phyloP scores from a whole-genome alignment of 2,329 filamentous ascomycete genomes.

The Neurospora crassa region DNA sequence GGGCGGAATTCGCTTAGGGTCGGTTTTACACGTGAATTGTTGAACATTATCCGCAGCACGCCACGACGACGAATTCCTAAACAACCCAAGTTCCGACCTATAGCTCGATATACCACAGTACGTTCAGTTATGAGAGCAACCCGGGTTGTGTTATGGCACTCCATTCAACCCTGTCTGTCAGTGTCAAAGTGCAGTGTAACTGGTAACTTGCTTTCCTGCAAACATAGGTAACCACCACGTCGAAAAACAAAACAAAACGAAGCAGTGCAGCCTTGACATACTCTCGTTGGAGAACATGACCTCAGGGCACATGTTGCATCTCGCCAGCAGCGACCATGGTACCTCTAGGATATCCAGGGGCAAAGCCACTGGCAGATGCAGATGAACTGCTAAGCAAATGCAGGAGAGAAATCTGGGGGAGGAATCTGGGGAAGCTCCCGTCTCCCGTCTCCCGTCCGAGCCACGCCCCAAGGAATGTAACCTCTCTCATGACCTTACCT shows the following conservation, averaged over 20 bases:
- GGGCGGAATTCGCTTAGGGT: background rate
- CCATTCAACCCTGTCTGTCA: background rate
- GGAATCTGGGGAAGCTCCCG: background rate
- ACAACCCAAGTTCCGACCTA: background rate
- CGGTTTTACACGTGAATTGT: background rate
- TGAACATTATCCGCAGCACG: background rate
- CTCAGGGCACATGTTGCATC: background rate
- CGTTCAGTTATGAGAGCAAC: background rate
- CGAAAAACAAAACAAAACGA: background rate
- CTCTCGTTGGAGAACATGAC: background rate
- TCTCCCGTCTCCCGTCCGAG: background rate
- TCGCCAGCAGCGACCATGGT: background rate
- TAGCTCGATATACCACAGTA: background rate
- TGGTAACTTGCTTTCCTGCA: background rate
- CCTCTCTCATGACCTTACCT: background rate
- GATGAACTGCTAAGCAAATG: background rate
- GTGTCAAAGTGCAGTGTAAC: background rate
- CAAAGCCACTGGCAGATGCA: background rate
- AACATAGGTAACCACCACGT: background rate
- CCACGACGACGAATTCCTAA: background rate
- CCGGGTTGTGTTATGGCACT: background rate
- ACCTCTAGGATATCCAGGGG: background rate
- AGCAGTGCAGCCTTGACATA: background rate
- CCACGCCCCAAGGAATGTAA: background rate
- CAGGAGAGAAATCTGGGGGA: background rate